A percentile compares a stretch with the other conserved stretches of the same genome.
phyloP scores from a whole-genome alignment of 768 basidiomycete species.

The Rhizopogon rudus region DNA sequence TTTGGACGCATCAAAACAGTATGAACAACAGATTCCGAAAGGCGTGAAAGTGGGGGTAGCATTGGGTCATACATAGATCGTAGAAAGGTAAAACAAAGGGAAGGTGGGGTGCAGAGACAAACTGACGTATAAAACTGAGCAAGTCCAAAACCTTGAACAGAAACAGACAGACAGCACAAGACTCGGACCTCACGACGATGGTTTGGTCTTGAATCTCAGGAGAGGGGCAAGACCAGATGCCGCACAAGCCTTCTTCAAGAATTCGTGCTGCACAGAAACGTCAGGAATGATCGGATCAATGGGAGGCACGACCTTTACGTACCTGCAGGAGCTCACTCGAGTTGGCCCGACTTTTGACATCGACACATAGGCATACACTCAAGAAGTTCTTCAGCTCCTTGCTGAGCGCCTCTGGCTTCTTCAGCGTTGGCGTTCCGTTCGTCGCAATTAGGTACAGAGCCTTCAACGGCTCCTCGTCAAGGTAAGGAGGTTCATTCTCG shows the following conservation, averaged over 20 bases:
- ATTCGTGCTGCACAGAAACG: slow-evolving; percentile 69
- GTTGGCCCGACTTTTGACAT: slow-evolving; percentile 89
- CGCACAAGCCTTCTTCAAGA: slow-evolving; percentile 85
- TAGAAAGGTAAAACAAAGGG: slow-evolving; percentile 3
- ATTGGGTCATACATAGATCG: slow-evolving; percentile 15
- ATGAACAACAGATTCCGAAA: slow-evolving; percentile 9
- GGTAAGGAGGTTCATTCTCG: slow-evolving; percentile 93
- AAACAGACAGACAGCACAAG: not conserved
- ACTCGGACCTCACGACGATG: slow-evolving; percentile 28
- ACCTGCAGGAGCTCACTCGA: slow-evolving; percentile 84
- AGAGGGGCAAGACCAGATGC: slow-evolving; percentile 80
- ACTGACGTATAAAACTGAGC: not conserved
- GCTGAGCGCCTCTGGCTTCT: slow-evolving; percentile 90
- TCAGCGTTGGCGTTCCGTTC: slow-evolving; percentile 96
- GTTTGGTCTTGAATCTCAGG: slow-evolving; percentile 71
- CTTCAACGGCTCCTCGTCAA: slow-evolving; percentile 93
- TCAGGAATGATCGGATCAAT: slow-evolving; percentile 4
- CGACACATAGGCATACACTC: slow-evolving; percentile 97
- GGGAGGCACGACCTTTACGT: slow-evolving; percentile 22
- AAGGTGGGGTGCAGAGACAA: not conserved
- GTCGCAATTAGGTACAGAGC: slow-evolving; percentile 95
- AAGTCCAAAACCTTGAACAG: not conserved
- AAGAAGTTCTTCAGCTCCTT: slow-evolving; percentile 93
- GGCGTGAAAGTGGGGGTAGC: slow-evolving; percentile 1
- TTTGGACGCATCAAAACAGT: slow-evolving; percentile 9